Conservation (phyloP, 1,139 yeast genomes). For the Blastobotrys petasosporus region DNA sequence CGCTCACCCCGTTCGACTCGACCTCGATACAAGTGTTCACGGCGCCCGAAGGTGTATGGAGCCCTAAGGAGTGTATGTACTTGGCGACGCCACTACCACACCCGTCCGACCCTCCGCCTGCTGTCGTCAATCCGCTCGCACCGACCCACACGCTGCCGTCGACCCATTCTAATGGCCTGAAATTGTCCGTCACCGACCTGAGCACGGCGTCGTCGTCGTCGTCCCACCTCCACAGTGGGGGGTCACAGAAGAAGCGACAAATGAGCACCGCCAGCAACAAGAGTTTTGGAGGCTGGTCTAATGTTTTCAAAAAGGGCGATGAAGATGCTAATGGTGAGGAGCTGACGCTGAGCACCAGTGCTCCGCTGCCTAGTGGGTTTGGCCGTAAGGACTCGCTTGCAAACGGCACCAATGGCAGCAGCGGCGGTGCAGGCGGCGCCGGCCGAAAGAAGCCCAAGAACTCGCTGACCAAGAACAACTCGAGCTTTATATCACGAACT, state of each 20-base stretch:
- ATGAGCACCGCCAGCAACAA: conserved; percentile 13
- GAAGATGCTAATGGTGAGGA: conserved; percentile 6
- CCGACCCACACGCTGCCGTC: conserved; percentile 30
- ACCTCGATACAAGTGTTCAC: conserved; percentile 20
- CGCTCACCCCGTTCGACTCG: conserved; percentile 20
- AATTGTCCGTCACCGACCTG: conserved; percentile 16
- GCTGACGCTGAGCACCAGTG: conserved; percentile 5
- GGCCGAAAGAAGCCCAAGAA: conserved; percentile 25
- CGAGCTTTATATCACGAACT: conserved; percentile 37
- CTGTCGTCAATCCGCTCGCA: conserved; percentile 34
- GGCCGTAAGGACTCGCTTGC: conserved; percentile 3
- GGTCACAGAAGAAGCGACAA: conserved; percentile 9
- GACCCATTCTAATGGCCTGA: conserved; percentile 27
- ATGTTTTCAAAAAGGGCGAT: conserved; percentile 12
- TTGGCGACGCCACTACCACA: conserved; percentile 35
- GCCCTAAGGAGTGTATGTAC: conserved; percentile 29
- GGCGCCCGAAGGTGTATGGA: conserved; percentile 32
- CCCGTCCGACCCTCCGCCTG: conserved; percentile 34
- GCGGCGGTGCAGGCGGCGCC: neutral
- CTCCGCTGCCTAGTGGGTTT: conserved; percentile 8
- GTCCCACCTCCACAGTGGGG: neutral
- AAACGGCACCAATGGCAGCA: neutral
- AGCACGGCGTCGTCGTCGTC: conserved; percentile 2
- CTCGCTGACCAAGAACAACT: conserved; percentile 35
- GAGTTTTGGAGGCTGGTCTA: conserved; percentile 18